These are phyloP conservation scores for Pseudogymnoascus sp. DNA, from an alignment of 2,329 filamentous ascomycete species.

Conservation along the genomic window DNA sequence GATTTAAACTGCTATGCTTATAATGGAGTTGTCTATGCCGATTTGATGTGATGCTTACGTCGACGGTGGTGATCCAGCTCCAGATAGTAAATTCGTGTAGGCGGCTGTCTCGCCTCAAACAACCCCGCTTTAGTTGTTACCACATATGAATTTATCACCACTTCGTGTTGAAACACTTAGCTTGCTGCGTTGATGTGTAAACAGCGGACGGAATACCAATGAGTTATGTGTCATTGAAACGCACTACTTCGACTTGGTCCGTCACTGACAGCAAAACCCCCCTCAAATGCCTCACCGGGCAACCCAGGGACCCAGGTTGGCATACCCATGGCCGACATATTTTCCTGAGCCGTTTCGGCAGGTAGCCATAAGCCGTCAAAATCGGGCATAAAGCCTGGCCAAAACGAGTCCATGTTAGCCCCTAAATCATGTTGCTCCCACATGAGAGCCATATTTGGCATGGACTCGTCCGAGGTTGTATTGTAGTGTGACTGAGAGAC, in stretches of 20 bases:
- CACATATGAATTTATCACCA: neutral
- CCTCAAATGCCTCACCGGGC: neutral
- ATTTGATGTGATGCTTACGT: neutral
- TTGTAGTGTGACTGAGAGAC: neutral
- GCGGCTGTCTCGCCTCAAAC: neutral
- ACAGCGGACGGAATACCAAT: neutral
- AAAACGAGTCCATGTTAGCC: neutral
- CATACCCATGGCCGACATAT: neutral
- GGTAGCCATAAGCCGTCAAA: slow-evolving; percentile 8
- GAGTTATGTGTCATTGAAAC: neutral
- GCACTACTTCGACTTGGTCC: neutral
- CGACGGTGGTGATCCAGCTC: neutral
- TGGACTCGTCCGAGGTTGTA: neutral
- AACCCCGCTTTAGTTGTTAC: neutral
- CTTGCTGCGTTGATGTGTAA: neutral
- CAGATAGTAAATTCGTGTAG: neutral
- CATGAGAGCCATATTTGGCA: slow-evolving; percentile 7
- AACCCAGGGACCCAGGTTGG: slow-evolving; percentile 2
- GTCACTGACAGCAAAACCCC: neutral
- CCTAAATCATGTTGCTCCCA: slow-evolving; percentile 4
- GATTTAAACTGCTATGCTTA: neutral
- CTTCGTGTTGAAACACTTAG: neutral
- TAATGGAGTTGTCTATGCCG: neutral
- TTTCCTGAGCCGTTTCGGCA: neutral
- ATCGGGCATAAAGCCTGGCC: slow-evolving; percentile 3